A percentile compares a stretch with the other conserved stretches of the same genome.
Conservation (phyloP, 2,329 filamentous ascomycete genomes). For the Colletotrichum lini region DNA sequence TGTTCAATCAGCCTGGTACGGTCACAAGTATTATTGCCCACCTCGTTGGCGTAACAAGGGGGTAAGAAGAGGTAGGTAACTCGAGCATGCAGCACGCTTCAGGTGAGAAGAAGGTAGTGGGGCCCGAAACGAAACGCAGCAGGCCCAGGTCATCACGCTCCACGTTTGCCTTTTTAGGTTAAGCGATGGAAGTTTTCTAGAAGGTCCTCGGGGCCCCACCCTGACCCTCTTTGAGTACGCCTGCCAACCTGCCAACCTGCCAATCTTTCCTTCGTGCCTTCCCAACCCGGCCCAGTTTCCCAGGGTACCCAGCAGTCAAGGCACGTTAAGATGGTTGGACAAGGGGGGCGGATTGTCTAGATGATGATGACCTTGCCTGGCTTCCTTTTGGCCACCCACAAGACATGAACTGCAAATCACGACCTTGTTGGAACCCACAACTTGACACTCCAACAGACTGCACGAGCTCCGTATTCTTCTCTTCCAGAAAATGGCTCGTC, state of each 20-base stretch:
- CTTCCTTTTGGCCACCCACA: slow-evolving; percentile 34
- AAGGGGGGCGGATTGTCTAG: slow-evolving; percentile 12
- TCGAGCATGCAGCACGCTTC: slow-evolving; percentile 3
- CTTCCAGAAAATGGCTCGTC: slow-evolving; percentile 42
- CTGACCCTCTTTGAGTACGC: background rate
- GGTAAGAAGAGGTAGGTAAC: background rate
- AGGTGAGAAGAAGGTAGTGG: slow-evolving; percentile 33
- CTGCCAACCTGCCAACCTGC: slow-evolving; percentile 25
- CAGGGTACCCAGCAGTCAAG: slow-evolving; percentile 20
- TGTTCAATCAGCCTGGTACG: slow-evolving; percentile 10
- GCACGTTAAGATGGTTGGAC: slow-evolving; percentile 1
- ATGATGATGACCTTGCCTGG: slow-evolving; percentile 26
- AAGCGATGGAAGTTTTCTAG: slow-evolving; percentile 40
- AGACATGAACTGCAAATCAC: slow-evolving; percentile 12
- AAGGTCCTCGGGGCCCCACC: slow-evolving; percentile 8
- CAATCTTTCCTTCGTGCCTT: slow-evolving; percentile 1
- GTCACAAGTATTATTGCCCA: too few species aligned
- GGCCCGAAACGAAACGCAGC: slow-evolving; percentile 29
- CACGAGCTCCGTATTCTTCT: slow-evolving; percentile 21
- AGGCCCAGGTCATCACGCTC: slow-evolving; percentile 20
- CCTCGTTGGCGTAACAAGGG: too few species aligned
- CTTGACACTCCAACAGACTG: slow-evolving; percentile 12
- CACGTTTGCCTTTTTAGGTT: background rate
- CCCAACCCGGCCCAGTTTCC: slow-evolving; percentile 17
- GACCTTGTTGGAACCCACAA: slow-evolving; percentile 30